Percentiles rank a stretch among this genome's conserved stretches.
Evolutionary conservation across 345 rosid species (phyloP).

Genomic region (Arabidopsis arenosa): DNA sequence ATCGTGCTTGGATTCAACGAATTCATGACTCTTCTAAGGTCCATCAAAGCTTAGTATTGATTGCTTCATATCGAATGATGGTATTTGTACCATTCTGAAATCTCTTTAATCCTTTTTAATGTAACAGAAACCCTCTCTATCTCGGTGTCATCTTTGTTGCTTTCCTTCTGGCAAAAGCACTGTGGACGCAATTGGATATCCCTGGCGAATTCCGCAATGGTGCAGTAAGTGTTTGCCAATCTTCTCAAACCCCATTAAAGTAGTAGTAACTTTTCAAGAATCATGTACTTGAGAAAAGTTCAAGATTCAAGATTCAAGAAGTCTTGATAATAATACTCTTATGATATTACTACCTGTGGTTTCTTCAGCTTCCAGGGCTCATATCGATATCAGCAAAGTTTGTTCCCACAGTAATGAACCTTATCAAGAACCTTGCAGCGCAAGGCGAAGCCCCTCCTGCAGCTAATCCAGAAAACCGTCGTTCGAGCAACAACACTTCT

Average conservation of each 20-base stretch:
- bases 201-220: slow-evolving; percentile 90
- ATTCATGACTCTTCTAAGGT: slow-evolving; percentile 97
- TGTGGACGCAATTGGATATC: slow-evolving; percentile 91
- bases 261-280: slow-evolving; percentile 7
- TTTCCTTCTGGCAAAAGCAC: slow-evolving; percentile 72
- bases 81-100: slow-evolving; percentile 17
- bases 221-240: slow-evolving; percentile 64
- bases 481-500: slow-evolving; percentile 30
- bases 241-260: neutral
- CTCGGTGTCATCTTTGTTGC: slow-evolving; percentile 66
- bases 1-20: slow-evolving; percentile 89
- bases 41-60: slow-evolving; percentile 9
- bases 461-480: slow-evolving; percentile 44
- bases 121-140: slow-evolving; percentile 88
- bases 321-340: neutral
- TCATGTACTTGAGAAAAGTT: slow-evolving; percentile 6
- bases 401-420: slow-evolving; percentile 91
- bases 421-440: slow-evolving; percentile 76
- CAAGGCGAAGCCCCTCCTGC: slow-evolving; percentile 67
- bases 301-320: neutral
- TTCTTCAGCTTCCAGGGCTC: slow-evolving; percentile 82
- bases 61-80: slow-evolving; percentile 14
- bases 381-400: slow-evolving; percentile 81
- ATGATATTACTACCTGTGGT: slow-evolving; percentile 17
- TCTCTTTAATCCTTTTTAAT: neutral